Evolutionary conservation across 177 flowering plant genomes (phyloP).

Genomic region (Tripterygium wilfordii): DNA sequence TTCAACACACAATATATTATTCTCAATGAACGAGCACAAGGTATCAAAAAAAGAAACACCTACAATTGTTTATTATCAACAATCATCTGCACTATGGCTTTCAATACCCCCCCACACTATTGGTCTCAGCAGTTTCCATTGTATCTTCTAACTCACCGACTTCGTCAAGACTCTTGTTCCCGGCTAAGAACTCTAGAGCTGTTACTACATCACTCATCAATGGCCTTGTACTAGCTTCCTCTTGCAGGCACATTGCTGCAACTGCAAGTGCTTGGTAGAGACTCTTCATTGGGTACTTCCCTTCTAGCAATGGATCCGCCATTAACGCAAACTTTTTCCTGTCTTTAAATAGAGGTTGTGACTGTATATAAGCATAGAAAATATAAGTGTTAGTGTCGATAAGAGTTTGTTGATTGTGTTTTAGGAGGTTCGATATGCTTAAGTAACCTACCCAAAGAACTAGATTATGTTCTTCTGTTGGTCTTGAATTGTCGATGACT

Average conservation of each 20-base stretch:
- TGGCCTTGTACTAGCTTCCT: constrained; percentile 62
- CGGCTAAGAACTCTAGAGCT: constrained; percentile 35
- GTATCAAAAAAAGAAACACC: too few relatives aligned
- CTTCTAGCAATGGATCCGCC: constrained; percentile 63
- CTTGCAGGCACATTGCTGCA: constrained; percentile 79
- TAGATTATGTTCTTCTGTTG: background rate
- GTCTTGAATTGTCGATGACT: background rate
- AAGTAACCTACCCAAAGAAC: background rate
- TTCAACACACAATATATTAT: too few relatives aligned
- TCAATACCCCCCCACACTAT: too few relatives aligned
- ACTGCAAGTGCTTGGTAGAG: constrained; percentile 72
- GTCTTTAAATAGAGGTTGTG: constrained; percentile 16
- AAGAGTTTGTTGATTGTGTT: too few relatives aligned
- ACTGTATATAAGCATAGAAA: background rate
- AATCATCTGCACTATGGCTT: too few relatives aligned
- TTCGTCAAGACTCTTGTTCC: too few relatives aligned
- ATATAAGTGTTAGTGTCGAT: too few relatives aligned
- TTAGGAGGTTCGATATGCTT: too few relatives aligned
- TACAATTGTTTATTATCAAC: too few relatives aligned
- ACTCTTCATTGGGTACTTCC: constrained; percentile 48
- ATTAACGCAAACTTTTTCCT: constrained; percentile 46
- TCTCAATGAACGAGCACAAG: too few relatives aligned
- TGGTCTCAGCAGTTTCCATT: too few relatives aligned
- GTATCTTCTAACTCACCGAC: too few relatives aligned
- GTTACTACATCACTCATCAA: constrained; percentile 16